Evolutionary conservation across 176 grass and related monocot species (phyloP).

Genomic region (Aegilops umbellulata): DNA sequence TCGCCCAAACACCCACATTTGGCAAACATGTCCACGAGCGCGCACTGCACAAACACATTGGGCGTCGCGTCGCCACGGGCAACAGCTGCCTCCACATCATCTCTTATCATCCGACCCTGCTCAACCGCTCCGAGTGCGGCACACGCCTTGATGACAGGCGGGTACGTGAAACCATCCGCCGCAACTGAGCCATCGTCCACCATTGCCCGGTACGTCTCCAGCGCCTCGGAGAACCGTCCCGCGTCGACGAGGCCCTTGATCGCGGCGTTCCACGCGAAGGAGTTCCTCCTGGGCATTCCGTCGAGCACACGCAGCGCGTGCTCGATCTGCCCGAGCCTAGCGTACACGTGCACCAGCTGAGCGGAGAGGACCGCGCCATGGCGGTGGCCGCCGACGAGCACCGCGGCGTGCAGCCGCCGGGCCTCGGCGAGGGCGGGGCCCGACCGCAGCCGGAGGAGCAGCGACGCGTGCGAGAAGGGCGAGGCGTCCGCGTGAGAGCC

Average conservation of each 20-base stretch:
- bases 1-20: slow-evolving; percentile 54
- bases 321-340: background rate
- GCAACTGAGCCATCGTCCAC: background rate
- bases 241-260: slow-evolving; percentile 47
- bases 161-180: slow-evolving; percentile 51
- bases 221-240: slow-evolving; percentile 28
- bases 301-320: slow-evolving; percentile 41
- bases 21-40: slow-evolving; percentile 59
- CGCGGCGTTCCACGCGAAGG: slow-evolving; percentile 57
- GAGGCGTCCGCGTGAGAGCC: background rate
- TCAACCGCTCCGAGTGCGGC: slow-evolving; percentile 30
- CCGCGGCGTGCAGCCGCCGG: slow-evolving; percentile 25
- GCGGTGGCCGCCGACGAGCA: slow-evolving; percentile 31
- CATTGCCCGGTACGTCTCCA: slow-evolving; percentile 37
- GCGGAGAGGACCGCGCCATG: slow-evolving; percentile 26
- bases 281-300: slow-evolving; percentile 44
- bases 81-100: background rate
- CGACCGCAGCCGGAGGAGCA: slow-evolving; percentile 45
- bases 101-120: slow-evolving; percentile 28
- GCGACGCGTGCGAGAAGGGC: slow-evolving; percentile 32
- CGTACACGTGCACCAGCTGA: slow-evolving; percentile 54
- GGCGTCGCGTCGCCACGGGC: background rate
- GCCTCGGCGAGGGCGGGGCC: background rate
- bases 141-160: slow-evolving; percentile 55
- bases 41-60: slow-evolving; percentile 55